A percentile compares a stretch with the other conserved stretches of the same genome.
Evolutionary conservation across 805 yeast genomes (phyloP).

Genomic region (Wickerhamomyces xylosicus): DNA sequence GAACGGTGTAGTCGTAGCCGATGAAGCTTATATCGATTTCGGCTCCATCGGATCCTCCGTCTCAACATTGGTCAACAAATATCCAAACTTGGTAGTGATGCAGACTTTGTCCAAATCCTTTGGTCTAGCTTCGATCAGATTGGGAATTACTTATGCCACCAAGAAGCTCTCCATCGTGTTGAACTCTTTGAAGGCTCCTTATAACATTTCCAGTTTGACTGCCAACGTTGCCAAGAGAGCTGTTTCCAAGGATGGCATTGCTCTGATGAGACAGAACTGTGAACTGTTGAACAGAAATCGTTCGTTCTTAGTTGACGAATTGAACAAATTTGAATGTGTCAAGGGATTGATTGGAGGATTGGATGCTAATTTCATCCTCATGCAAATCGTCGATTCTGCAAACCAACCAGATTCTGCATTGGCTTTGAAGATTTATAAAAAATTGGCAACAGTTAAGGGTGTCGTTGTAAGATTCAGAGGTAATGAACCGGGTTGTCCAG

Average conservation of each 20-base stretch:
- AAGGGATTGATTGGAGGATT: slow-evolving; percentile 62
- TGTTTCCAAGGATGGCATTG: slow-evolving; percentile 45
- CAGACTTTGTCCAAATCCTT: slow-evolving; percentile 93
- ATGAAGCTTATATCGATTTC: slow-evolving; percentile 94
- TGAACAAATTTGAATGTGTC: slow-evolving; percentile 49
- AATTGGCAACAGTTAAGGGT: slow-evolving; percentile 58
- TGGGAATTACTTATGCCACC: slow-evolving; percentile 71
- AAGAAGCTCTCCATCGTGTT: slow-evolving; percentile 52
- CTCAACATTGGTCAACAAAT: slow-evolving; percentile 68
- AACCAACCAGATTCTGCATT: slow-evolving; percentile 59
- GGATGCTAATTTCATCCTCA: slow-evolving; percentile 77
- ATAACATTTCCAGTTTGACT: slow-evolving; percentile 79
- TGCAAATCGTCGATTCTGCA: slow-evolving; percentile 53
- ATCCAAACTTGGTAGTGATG: slow-evolving; percentile 76
- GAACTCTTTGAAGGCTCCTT: slow-evolving; percentile 93
- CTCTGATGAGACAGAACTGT: slow-evolving; percentile 47
- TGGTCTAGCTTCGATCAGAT: slow-evolving; percentile 90
- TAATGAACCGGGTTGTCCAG: slow-evolving; percentile 77
- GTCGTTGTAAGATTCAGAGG: slow-evolving; percentile 93
- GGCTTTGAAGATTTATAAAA: slow-evolving; percentile 58
- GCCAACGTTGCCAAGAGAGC: slow-evolving; percentile 71
- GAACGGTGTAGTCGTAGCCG: slow-evolving; percentile 77
- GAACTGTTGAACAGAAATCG: slow-evolving; percentile 45
- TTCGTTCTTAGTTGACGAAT: slow-evolving; percentile 34
- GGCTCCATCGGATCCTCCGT: slow-evolving; percentile 56